phyloP scores from a whole-genome alignment of 495 filamentous ascomycete species.

The Trichoderma asperelloides region DNA sequence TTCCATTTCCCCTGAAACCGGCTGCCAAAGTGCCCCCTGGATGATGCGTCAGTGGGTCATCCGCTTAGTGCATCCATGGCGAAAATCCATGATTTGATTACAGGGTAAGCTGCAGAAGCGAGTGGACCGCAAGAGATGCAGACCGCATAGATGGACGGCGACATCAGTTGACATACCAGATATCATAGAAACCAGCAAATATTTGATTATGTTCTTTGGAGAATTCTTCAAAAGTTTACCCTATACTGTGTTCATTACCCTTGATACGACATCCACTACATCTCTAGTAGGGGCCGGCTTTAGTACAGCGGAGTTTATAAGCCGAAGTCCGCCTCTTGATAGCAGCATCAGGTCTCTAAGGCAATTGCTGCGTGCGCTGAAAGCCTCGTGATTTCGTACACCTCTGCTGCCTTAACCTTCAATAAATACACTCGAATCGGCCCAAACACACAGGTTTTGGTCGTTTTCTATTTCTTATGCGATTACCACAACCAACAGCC shows the following conservation, averaged over 20 bases:
- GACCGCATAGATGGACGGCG: too few species aligned
- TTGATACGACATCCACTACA: not conserved
- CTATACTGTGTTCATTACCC: not conserved
- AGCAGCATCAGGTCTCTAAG: too few species aligned
- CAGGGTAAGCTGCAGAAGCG: too few species aligned
- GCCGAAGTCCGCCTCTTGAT: not conserved
- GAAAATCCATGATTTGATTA: not conserved
- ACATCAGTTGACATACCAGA: too few species aligned
- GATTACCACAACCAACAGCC: too few species aligned
- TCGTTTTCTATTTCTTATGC: too few species aligned
- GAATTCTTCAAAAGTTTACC: not conserved
- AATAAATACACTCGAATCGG: not conserved
- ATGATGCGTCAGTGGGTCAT: not conserved
- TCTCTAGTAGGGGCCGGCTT: not conserved
- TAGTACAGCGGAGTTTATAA: not conserved
- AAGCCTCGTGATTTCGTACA: not conserved
- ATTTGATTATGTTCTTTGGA: not conserved
- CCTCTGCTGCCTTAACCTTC: slow-evolving; percentile 3
- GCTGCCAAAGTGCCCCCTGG: not conserved
- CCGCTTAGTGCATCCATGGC: not conserved
- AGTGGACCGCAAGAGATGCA: too few species aligned
- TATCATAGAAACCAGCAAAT: too few species aligned
- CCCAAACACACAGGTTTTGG: not conserved
- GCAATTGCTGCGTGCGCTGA: not conserved
- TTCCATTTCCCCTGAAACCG: slow-evolving; percentile 1